phyloP scores from a whole-genome alignment of 441 rosid species.

The Pelargonium australe region DNA sequence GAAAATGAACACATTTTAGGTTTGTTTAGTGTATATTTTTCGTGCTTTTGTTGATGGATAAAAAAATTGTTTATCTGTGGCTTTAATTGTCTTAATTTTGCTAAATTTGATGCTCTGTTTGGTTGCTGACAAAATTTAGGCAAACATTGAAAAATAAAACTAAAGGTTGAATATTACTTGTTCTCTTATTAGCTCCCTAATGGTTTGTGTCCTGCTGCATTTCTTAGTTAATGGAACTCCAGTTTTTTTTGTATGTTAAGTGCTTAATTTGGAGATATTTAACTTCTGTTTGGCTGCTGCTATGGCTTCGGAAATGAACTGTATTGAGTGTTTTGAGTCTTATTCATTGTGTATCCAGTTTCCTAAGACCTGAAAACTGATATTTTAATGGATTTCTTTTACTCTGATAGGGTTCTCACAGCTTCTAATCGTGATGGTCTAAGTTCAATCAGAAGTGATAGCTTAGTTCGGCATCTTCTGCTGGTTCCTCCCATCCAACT shows the following conservation, averaged over 20 bases:
- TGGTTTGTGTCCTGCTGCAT: too few relatives aligned
- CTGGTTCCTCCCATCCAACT: slow-evolving; percentile 62
- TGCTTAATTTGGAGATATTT: not conserved
- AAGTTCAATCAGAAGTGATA: slow-evolving; percentile 32
- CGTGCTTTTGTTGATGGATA: slow-evolving; percentile 2
- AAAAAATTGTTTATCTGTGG: not conserved
- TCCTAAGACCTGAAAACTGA: not conserved
- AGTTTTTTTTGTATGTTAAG: not conserved
- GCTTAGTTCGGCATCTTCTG: slow-evolving; percentile 55
- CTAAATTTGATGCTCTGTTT: not conserved
- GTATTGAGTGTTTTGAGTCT: not conserved
- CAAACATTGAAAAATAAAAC: not conserved
- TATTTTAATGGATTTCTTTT: not conserved
- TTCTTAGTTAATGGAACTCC: not conserved
- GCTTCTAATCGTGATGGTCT: slow-evolving; percentile 31
- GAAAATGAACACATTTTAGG: not conserved
- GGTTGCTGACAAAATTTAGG: slow-evolving; percentile 4
- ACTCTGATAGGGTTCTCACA: slow-evolving; percentile 40
- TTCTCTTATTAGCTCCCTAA: not conserved
- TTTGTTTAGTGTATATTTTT: not conserved
- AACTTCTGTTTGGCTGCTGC: not conserved
- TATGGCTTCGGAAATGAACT: not conserved
- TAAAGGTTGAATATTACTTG: not conserved
- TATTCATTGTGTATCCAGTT: not conserved
- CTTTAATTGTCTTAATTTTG: not conserved